Base-by-base conservation (phyloP, 2,329 filamentous ascomycete genomes). In the Macrophomina tecta region DNA sequence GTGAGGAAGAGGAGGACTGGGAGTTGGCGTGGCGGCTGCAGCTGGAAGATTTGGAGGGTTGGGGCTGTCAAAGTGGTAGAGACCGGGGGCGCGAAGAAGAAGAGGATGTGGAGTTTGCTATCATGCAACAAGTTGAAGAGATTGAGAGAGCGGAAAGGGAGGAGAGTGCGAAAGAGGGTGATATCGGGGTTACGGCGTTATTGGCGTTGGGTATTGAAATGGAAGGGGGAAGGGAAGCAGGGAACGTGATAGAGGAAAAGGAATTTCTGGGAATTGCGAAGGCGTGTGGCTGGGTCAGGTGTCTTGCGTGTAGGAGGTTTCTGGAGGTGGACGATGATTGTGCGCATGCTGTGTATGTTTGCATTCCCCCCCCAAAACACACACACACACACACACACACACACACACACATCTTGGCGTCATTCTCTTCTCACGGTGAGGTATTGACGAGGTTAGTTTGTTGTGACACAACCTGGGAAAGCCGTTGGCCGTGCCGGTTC, bases 261-360 rank as follows among this genome's bases (percentile, higher is more conserved):
- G 83, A 84, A 1, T 85, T 90, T 7, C 79, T 91, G 45, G 83
- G 86, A 68, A 85, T 89, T 73, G 89, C 88, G 5, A 86, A 87
- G 69, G 82, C 80, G 67, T 82, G 84, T 42, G 87, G 86, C 16
- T 91, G 89, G 87, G 84, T 86, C 73, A 81, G 89, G 64, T 93
- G 90, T 73, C 88, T 87, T 75, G 86, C 86, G 69, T 93, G 90
- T 34, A 12, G 42, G 3, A 28, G 82, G 5, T 78, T 92, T 66
- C 87, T 92, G 36, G 88, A 90, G 75, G 81, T 89, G 48, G 81
- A 81, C 0, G 81, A 84, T 60, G 89, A 87, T 0, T 89, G 86
- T 73, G 84, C 85, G 5, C 88, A 90, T 72, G 89, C 91, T 73
- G 87, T 83, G 63, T 92, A 90, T 72, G 82, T 84, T 30, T 7